Percentiles rank a stretch among this genome's conserved stretches.
These are phyloP conservation scores for Prunus mume DNA, from an alignment of 306 rosid species.

Conservation along the genomic window DNA sequence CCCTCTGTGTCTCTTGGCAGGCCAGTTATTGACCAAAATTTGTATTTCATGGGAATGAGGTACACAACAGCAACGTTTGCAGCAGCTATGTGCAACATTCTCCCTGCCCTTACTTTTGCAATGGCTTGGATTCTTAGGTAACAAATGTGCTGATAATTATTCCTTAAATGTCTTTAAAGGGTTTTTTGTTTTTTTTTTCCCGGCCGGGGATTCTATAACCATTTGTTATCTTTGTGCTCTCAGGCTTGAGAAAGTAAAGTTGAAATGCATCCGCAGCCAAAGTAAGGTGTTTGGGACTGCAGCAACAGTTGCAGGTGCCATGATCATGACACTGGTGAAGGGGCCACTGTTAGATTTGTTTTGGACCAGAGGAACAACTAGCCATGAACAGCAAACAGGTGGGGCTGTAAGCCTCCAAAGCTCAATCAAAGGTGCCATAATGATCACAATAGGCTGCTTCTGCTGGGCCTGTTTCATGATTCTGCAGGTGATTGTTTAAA, in stretches of 20 bases:
- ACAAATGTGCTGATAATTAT: neutral
- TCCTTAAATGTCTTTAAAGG: neutral
- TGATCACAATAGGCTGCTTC: constrained; percentile 72
- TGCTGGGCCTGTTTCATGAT: constrained; percentile 75
- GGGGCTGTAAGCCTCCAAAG: constrained; percentile 37
- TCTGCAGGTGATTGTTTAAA: constrained; percentile 56
- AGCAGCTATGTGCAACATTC: constrained; percentile 72
- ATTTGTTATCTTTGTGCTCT: neutral
- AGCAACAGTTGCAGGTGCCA: constrained; percentile 83
- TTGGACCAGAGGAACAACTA: constrained; percentile 31
- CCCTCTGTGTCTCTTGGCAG: constrained; percentile 36
- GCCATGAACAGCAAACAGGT: neutral
- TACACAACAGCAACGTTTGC: constrained; percentile 93
- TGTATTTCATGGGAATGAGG: constrained; percentile 80
- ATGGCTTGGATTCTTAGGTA: constrained; percentile 79
- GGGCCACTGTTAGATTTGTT: constrained; percentile 65
- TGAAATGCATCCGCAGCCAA: constrained; percentile 61
- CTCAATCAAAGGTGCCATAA: constrained; percentile 56
- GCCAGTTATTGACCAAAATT: constrained; percentile 91
- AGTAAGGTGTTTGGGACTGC: constrained; percentile 77
- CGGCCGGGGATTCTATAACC: neutral
- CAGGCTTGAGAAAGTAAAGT: constrained; percentile 68
- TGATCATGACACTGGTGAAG: constrained; percentile 75
- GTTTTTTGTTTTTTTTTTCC: neutral
- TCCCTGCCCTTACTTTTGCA: constrained; percentile 78